Percentiles rank a stretch among this genome's conserved stretches.
phyloP scores from a whole-genome alignment of 345 rosid species.

The Linum trigynum region DNA sequence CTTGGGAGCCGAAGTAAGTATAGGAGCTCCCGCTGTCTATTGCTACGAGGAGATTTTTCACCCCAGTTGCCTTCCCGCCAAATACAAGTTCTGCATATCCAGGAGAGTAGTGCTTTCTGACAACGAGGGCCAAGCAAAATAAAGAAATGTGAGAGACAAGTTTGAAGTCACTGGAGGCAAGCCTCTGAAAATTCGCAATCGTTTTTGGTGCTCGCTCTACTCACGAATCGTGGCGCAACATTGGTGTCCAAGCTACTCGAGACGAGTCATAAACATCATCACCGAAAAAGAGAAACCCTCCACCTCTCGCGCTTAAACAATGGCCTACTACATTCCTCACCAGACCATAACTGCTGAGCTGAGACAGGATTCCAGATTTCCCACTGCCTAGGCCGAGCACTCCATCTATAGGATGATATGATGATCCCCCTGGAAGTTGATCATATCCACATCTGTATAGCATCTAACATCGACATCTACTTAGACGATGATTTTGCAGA shows the following conservation, averaged over 20 bases:
- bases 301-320: conserved; percentile 73
- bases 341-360: conserved; percentile 59
- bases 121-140: conserved; percentile 7
- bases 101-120: conserved; percentile 76
- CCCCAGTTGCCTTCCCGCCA: conserved; percentile 53
- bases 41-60: conserved; percentile 37
- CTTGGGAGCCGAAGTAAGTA: conserved; percentile 60
- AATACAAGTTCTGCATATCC: conserved; percentile 57
- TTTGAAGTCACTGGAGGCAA: neutral
- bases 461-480: neutral
- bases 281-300: conserved; percentile 87
- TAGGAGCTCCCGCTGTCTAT: conserved; percentile 95
- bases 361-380: conserved; percentile 63
- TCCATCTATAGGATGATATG: conserved; percentile 81
- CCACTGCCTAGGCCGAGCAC: conserved; percentile 95
- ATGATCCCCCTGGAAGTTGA: conserved; percentile 55
- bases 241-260: conserved; percentile 57
- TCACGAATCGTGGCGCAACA: conserved; percentile 60
- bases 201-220: neutral
- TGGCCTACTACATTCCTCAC: conserved; percentile 73
- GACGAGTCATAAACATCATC: conserved; percentile 62
- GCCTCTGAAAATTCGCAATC: too few relatives aligned
- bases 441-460: conserved; percentile 76
- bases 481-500: neutral
- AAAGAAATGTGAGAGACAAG: neutral